Evolutionary conservation across 495 filamentous ascomycete species (phyloP).

Genomic region (Daldinia childiae): DNA sequence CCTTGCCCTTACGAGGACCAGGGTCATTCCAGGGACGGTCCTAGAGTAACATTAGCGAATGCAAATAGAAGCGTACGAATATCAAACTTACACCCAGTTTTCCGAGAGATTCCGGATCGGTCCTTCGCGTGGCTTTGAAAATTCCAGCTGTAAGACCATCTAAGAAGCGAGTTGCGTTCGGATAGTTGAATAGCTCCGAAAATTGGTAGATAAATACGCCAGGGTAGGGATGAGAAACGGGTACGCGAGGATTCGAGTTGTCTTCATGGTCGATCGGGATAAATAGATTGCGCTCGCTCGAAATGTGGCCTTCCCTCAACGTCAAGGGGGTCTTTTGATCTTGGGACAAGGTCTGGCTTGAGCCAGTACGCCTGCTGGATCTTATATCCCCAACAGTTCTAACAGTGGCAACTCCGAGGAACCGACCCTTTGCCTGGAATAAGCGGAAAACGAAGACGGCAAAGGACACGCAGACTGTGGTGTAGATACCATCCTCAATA

Average conservation of each 20-base stretch:
- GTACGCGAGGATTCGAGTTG: slow-evolving; percentile 54
- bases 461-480: slow-evolving; percentile 54
- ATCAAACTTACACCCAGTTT: slow-evolving; percentile 53
- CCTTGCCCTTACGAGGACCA: slow-evolving; percentile 72
- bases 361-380: slow-evolving; percentile 41
- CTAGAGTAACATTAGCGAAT: slow-evolving; percentile 25
- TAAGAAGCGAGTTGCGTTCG: slow-evolving; percentile 60
- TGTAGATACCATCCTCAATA: slow-evolving; percentile 64
- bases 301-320: slow-evolving; percentile 9
- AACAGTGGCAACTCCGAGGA: slow-evolving; percentile 54
- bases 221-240: slow-evolving; percentile 54
- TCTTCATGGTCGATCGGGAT: slow-evolving; percentile 54
- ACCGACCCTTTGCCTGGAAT: slow-evolving; percentile 33
- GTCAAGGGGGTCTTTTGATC: slow-evolving; percentile 8
- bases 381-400: slow-evolving; percentile 53
- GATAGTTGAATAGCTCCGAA: slow-evolving; percentile 62
- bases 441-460: slow-evolving; percentile 55
- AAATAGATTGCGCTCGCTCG: slow-evolving; percentile 50
- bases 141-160: slow-evolving; percentile 57
- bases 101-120: slow-evolving; percentile 47
- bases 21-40: slow-evolving; percentile 86
- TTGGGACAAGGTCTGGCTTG: slow-evolving; percentile 18
- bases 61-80: not conserved
- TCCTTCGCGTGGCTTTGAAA: slow-evolving; percentile 54
- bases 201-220: slow-evolving; percentile 64